Evolutionary conservation across 2,329 filamentous ascomycete genomes (phyloP), one percentile per base, ranked within the genome.

Genomic region (Orbilia ellipsospora): DNA sequence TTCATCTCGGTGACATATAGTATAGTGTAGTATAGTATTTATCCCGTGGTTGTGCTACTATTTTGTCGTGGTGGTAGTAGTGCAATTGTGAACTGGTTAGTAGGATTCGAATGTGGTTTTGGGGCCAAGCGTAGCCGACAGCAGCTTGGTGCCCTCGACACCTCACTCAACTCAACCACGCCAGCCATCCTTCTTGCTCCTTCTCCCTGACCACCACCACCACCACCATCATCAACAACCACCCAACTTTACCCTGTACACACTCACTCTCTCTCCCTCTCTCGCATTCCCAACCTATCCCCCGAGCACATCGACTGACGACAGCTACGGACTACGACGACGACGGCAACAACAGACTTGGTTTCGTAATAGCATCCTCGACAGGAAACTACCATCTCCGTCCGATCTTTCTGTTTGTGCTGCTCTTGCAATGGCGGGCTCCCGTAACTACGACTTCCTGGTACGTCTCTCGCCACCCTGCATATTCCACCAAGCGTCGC

Each of bases 371-470:
- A 40, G 6, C 31, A 36, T 4, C 31, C 10, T 36, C 31, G 31
- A 36, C 31, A 36, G 31, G 31, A 36, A 36, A 36, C 31, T 10
- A 36, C 31, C 31, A 2, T 36, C 31, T 36, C 31, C 31, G 31
- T 36, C 64, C 44, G 23, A 13, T 48, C 40, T 23, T 28, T 18
- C 40, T 40, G 23, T 54, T 16, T 45, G 60, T 65, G 56, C 72
- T 75, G 15, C 13, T 48, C 51, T 75, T 64, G 64, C 64, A 66
- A 99, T 99, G 95, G 94, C 95, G 81, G 93, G 92, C 84, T 96
- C 94, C 87, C 90, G 95, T 84, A 99, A 99, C 87, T 99, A 99
- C 85, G 95, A 99, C 84, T 98, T 98, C 84, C 88, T 99, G 85
- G 94, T 98, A 90, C 82, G 90, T 77, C 78, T 73, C 66, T 61